Percentiles rank a stretch among this genome's conserved stretches.
These are phyloP conservation scores for Solanum verrucosum DNA, from an alignment of 257 asterid genomes.

Conservation along the genomic window DNA sequence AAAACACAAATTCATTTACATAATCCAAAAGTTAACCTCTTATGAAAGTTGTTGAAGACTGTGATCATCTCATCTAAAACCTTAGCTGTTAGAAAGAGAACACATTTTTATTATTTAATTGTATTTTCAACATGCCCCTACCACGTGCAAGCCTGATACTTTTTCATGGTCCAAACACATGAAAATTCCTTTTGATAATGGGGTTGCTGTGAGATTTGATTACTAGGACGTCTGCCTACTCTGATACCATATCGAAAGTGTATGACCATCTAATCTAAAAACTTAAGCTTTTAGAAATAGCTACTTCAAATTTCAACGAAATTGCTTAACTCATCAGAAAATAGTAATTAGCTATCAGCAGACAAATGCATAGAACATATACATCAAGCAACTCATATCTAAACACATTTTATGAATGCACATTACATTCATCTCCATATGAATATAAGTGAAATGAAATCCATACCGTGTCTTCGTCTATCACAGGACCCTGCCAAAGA, in stretches of 20 bases:
- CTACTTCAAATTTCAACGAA: neutral
- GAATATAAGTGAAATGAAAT: neutral
- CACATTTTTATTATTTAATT: neutral
- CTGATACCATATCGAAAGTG: neutral
- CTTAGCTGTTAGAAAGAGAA: neutral
- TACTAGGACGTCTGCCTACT: neutral
- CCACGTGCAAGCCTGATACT: neutral
- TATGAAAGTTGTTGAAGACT: neutral
- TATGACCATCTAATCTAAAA: neutral
- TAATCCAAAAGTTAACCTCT: neutral
- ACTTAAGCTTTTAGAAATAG: neutral
- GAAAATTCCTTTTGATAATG: neutral
- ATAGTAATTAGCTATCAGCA: neutral
- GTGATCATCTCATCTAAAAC: neutral
- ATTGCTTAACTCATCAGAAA: neutral
- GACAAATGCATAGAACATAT: neutral
- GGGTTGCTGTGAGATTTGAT: neutral
- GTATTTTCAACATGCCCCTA: neutral
- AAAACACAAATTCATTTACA: neutral
- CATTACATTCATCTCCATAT: neutral
- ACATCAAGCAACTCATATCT: neutral
- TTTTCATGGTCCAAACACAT: neutral
- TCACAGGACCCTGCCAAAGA: conserved; percentile 14
- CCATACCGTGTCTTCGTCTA: conserved; percentile 28
- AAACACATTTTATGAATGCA: neutral